These are phyloP conservation scores for Trypanosoma mega DNA, from an alignment of 208 protist species.

Conservation along the genomic window DNA sequence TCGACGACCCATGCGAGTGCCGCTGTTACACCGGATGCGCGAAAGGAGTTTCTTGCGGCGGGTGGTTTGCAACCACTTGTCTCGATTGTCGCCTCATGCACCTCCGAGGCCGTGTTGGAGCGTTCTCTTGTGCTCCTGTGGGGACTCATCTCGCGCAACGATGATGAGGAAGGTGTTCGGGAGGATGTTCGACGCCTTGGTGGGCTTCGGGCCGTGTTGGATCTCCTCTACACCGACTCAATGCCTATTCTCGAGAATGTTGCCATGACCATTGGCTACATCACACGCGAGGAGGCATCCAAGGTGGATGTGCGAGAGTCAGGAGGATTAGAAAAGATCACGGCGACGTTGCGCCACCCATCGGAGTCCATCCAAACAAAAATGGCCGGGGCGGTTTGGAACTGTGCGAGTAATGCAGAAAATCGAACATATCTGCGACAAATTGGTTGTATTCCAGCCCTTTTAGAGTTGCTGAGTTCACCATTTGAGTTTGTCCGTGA, in stretches of 20 bases:
- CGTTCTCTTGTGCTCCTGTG: conserved; percentile 88
- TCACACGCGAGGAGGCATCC: conserved; percentile 89
- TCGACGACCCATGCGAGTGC: conserved; percentile 25
- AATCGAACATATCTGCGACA: conserved; percentile 87
- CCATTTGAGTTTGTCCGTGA: conserved; percentile 86
- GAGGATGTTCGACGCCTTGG: conserved; percentile 65
- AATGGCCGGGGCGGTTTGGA: conserved; percentile 92
- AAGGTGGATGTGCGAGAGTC: conserved; percentile 88
- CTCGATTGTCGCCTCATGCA: conserved; percentile 80
- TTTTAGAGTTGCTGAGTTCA: conserved; percentile 77
- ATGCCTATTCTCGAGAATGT: conserved; percentile 91
- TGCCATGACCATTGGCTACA: conserved; percentile 92
- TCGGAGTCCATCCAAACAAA: conserved; percentile 91
- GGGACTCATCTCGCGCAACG: conserved; percentile 74
- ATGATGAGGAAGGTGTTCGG: conserved; percentile 56
- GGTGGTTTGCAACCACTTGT: conserved; percentile 85
- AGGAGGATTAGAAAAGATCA: conserved; percentile 90
- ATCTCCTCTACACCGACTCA: conserved; percentile 90
- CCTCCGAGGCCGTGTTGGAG: conserved; percentile 86
- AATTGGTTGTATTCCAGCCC: conserved; percentile 80
- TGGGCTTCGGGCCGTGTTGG: conserved; percentile 83
- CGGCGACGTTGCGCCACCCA: conserved; percentile 85
- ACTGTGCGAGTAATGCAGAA: conserved; percentile 90
- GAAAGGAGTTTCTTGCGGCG: conserved; percentile 64
- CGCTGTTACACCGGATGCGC: conserved; percentile 16